Conservation (phyloP, 768 basidiomycete species). For the Termitomyces sp. region DNA sequence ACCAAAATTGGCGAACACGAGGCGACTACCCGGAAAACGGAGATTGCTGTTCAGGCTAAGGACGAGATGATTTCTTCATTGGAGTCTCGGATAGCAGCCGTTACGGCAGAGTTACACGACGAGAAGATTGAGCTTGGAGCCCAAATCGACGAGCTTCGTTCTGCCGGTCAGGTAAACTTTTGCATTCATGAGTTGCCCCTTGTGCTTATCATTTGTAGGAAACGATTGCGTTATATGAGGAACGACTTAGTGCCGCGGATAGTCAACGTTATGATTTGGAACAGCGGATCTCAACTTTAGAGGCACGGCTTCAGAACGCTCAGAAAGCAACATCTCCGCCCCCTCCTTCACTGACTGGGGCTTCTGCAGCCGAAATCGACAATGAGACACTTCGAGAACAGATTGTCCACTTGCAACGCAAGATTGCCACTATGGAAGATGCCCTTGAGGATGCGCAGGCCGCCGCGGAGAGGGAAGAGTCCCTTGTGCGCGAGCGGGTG, state of each 20-base stretch:
- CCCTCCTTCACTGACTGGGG: conserved; percentile 28
- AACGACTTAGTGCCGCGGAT: conserved; percentile 69
- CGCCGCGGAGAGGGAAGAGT: conserved; percentile 72
- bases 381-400: conserved; percentile 91
- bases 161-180: conserved; percentile 74
- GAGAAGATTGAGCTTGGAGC: conserved; percentile 63
- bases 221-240: conserved; percentile 94
- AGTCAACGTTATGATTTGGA: conserved; percentile 75
- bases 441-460: conserved; percentile 71
- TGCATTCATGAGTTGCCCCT: not conserved
- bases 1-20: conserved; percentile 48
- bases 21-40: conserved; percentile 40
- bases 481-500: conserved; percentile 53
- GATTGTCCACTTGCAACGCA: conserved; percentile 79
- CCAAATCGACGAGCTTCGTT: conserved; percentile 80
- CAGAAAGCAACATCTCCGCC: conserved; percentile 20
- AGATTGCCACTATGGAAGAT: conserved; percentile 74
- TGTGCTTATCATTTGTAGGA: conserved; percentile 41
- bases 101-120: conserved; percentile 28
- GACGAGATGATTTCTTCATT: conserved; percentile 56
- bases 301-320: conserved; percentile 30
- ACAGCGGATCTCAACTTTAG: conserved; percentile 50
- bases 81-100: conserved; percentile 27
- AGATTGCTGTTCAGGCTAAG: conserved; percentile 47
- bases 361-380: conserved; percentile 86